phyloP scores from a whole-genome alignment of 176 grass and related monocot species.

The Echinochloa phyllopogon region DNA sequence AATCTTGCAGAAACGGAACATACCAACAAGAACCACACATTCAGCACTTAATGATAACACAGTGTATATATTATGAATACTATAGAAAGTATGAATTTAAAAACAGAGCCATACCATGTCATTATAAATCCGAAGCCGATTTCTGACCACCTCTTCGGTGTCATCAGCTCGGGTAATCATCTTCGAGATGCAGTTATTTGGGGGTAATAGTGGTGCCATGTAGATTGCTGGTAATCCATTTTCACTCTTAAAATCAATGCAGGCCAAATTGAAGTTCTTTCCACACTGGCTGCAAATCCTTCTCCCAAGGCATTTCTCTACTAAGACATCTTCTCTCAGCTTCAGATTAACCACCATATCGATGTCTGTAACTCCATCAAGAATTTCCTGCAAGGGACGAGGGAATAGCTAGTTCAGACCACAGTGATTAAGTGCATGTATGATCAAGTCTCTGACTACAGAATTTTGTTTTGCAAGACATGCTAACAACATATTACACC shows the following conservation, averaged over 20 bases:
- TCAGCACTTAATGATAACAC: not conserved
- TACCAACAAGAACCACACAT: not conserved
- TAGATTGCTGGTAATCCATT: constrained; percentile 80
- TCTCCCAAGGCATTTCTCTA: constrained; percentile 95
- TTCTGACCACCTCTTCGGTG: constrained; percentile 83
- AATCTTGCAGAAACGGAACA: not conserved
- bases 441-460: not conserved
- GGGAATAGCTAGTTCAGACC: constrained; percentile 1
- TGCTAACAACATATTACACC: not conserved
- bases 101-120: constrained; percentile 63
- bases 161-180: constrained; percentile 86
- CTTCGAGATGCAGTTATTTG: constrained; percentile 79
- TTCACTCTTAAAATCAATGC: constrained; percentile 77
- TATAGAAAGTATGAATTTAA: not conserved
- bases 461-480: not conserved
- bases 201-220: constrained; percentile 84
- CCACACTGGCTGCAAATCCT: constrained; percentile 86
- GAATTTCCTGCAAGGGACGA: constrained; percentile 66
- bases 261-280: constrained; percentile 85
- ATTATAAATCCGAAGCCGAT: constrained; percentile 76
- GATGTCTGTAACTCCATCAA: constrained; percentile 80
- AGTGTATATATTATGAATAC: not conserved
- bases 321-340: constrained; percentile 87
- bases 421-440: not conserved
- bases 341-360: constrained; percentile 98